Percentiles rank a stretch among this genome's conserved stretches.
These are phyloP conservation scores for Dipodascus albidus DNA, from an alignment of 805 yeast species.

Conservation along the genomic window DNA sequence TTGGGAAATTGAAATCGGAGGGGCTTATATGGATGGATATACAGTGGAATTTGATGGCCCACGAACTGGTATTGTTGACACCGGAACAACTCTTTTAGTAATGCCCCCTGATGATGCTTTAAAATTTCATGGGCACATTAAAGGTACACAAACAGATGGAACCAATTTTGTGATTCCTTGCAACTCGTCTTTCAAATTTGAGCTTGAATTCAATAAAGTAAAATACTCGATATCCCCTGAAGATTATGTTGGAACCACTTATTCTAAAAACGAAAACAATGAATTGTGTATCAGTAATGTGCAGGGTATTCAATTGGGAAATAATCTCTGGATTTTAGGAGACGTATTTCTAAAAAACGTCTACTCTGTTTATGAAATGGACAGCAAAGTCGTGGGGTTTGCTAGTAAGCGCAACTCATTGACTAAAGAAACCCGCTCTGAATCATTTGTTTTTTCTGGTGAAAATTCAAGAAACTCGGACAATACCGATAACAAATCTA, in stretches of 20 bases:
- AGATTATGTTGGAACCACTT: conserved; percentile 39
- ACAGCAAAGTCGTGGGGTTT: conserved; percentile 39
- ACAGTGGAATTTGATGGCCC: conserved; percentile 23
- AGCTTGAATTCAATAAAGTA: conserved; percentile 32
- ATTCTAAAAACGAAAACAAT: conserved; percentile 23
- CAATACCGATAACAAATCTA: too few relatives aligned
- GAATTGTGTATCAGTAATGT: conserved; percentile 56
- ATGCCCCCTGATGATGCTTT: conserved; percentile 45
- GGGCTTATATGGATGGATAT: conserved; percentile 27
- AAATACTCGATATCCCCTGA: conserved; percentile 34
- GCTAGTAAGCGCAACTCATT: conserved; percentile 28
- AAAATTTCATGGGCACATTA: conserved; percentile 40
- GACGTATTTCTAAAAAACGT: conserved; percentile 46
- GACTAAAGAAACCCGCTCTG: background rate
- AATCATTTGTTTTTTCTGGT: background rate
- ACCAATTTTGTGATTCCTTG: conserved; percentile 52
- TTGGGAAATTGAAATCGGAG: conserved; percentile 41
- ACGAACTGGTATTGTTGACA: conserved; percentile 40
- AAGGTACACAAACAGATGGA: conserved; percentile 43
- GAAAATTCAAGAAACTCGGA: background rate
- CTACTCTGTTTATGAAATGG: conserved; percentile 48
- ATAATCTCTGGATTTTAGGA: conserved; percentile 49
- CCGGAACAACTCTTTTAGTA: conserved; percentile 55
- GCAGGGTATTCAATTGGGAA: conserved; percentile 36
- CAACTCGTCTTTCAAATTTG: conserved; percentile 33